Conservation (phyloP, 2,329 filamentous ascomycete genomes). For the Scolecobasidium constrictum region DNA sequence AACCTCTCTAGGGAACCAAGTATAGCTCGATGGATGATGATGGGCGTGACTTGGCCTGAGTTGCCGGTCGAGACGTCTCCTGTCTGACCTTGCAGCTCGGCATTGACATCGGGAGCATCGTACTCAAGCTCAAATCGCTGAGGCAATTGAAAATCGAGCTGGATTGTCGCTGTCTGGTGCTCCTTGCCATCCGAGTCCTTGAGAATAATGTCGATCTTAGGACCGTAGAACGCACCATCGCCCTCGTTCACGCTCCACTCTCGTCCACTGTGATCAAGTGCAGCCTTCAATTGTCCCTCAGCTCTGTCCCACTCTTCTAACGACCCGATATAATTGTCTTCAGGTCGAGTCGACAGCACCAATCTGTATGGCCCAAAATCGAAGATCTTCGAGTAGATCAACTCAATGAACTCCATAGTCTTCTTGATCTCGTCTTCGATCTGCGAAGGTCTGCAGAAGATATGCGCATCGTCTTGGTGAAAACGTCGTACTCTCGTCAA, state of each 20-base stretch:
- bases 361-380: conserved; percentile 63
- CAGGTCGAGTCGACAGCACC: conserved; percentile 67
- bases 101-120: conserved; percentile 53
- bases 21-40: conserved; percentile 77
- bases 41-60: conserved; percentile 56
- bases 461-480: conserved; percentile 85
- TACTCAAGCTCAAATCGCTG: conserved; percentile 73
- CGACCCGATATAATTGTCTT: conserved; percentile 66
- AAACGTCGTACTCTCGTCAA: conserved; percentile 77
- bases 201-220: conserved; percentile 81
- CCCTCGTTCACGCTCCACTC: conserved; percentile 67
- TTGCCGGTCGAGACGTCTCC: neutral
- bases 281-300: conserved; percentile 53
- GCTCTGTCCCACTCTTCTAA: conserved; percentile 58
- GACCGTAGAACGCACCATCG: conserved; percentile 83
- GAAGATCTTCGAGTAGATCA: conserved; percentile 56
- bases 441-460: conserved; percentile 72
- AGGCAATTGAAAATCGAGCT: conserved; percentile 82
- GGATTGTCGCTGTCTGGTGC: conserved; percentile 80
- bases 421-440: conserved; percentile 63
- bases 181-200: conserved; percentile 73
- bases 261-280: conserved; percentile 52
- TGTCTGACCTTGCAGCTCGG: conserved; percentile 39
- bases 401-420: conserved; percentile 63
- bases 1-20: conserved; percentile 76